Evolutionary conservation across 495 filamentous ascomycete genomes (phyloP), one percentile per base, ranked within the genome.

Genomic region (Glonium stellatum): DNA sequence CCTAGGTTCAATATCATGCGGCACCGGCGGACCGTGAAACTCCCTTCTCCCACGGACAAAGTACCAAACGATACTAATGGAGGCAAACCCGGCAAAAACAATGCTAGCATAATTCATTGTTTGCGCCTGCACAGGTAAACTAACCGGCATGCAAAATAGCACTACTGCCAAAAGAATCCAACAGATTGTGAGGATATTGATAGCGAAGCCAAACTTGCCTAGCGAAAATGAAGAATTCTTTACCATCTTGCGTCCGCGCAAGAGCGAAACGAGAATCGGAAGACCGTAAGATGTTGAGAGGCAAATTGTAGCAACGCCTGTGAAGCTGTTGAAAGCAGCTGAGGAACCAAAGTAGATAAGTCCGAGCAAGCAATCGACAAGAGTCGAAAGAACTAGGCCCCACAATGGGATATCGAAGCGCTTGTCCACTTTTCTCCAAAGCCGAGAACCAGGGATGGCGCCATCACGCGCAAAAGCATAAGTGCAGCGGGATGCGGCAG

Each of bases 311-410:
- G 83, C 84, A 10, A 85, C 83, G 27, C 82, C 83, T 0, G 83
- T 86, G 65, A 87, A 86, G 1, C 80, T 80, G 69, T 84, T 85
- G 74, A 85, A 86, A 6, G 83, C 82, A 0, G 82, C 80, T 4
- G 78, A 78, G 10, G 76, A 79, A 19, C 82, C 82, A 55, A 86
- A 84, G 65, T 85, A 85, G 68, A 85, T 85, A 57, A 84, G 68
- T 1, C 84, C 84, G 4, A 86, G 69, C 8, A 86, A 71, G 39
- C 77, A 79, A 60, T 79, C 76, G 15, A 86, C 76, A 0, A 67
- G 61, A 0, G 80, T 78, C 0, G 81, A 83, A 5, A 86, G 75
- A 13, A 84, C 61, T n/a, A 86, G 69, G 1, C 78, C 80, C 72
- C 71, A 78, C 1, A 86, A 72, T 4, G 83, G 83, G 23, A 86